phyloP scores from a whole-genome alignment of 345 rosid genomes.

The Pistacia vera region DNA sequence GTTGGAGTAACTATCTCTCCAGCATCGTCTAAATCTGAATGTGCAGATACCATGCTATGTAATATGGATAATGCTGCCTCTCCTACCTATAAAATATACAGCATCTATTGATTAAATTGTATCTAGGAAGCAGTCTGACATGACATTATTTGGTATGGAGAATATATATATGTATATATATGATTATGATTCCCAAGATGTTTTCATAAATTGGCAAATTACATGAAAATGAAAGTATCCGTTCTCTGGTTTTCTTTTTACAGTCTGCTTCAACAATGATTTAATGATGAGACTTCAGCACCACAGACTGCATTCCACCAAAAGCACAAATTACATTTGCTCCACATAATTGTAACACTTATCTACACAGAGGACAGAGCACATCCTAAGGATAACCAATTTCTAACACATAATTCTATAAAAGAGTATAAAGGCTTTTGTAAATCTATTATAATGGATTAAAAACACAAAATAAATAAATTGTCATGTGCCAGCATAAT shows the following conservation, averaged over 20 bases:
- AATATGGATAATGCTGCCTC: conserved; percentile 91
- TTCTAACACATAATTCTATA: neutral
- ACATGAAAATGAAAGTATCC: neutral
- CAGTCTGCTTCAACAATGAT: neutral
- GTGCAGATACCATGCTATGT: conserved; percentile 98
- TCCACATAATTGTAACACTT: neutral
- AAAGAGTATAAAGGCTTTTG: neutral
- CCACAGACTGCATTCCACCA: neutral
- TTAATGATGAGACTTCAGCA: neutral
- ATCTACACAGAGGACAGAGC: neutral
- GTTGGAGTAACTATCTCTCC: conserved; percentile 99
- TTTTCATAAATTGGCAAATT: conserved; percentile 5
- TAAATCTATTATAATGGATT: neutral
- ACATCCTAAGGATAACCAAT: neutral
- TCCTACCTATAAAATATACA: conserved; percentile 62
- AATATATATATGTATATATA: neutral
- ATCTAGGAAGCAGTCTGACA: conserved; percentile 5
- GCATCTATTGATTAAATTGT: conserved; percentile 22
- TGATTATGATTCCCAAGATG: neutral
- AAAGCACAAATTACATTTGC: neutral
- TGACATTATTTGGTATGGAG: neutral
- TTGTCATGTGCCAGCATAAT: neutral
- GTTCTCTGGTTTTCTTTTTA: conserved; percentile 11
- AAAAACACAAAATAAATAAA: conserved; percentile 1
- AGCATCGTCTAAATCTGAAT: conserved; percentile 99